Base-by-base conservation (phyloP, 2,329 filamentous ascomycete genomes). In the Colletotrichum sp. region DNA sequence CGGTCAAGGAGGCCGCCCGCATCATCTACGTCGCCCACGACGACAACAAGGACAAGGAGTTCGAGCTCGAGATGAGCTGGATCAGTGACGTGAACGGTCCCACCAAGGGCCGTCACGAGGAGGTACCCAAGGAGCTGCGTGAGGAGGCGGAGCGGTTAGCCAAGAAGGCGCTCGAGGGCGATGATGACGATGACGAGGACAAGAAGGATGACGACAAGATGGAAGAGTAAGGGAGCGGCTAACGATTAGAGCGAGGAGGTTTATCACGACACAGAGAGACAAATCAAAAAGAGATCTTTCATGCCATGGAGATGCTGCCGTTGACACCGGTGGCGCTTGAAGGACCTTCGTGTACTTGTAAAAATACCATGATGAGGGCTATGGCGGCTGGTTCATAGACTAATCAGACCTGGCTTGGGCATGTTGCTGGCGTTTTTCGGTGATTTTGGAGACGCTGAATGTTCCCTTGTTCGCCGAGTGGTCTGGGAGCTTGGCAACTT, bases 21-120 rank as follows among this genome's bases (percentile, higher is more conserved):
- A 99, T 99, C 86, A 99, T 99, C 86, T 98, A 98, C 85, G 92
- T 98, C 76, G 96, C 96, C 65, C 97, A 99, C 84, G 97, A 99
- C 85, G 97, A 99, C 86, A 99, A 96, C 90, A 99, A 99, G 89
- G 97, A 99, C 88, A 99, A 99, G 90, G 97, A 99, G 79, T 99
- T 99, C 82, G 97, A 99, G 92, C 90, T 99, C 76, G 97, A 99
- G 89, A 98, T 99, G 96, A 98, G 95, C 75, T 99, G 97, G 97
- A 95, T 99, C 85, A 98, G 96, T 86, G 92, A 91, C 69, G 86
- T 93, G 64, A 92, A 94, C 79, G 96, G 96, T 7, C 96, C 96
- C 43, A 99, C 96, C 78, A 96, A 98, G 88, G 97, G 97, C 78
- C 92, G 93, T 81, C 97, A 99, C 84, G 91, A 96, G 86, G 95